phyloP scores from a whole-genome alignment of 2,329 filamentous ascomycete genomes.

The Pseudophaeomoniella oleicola region DNA sequence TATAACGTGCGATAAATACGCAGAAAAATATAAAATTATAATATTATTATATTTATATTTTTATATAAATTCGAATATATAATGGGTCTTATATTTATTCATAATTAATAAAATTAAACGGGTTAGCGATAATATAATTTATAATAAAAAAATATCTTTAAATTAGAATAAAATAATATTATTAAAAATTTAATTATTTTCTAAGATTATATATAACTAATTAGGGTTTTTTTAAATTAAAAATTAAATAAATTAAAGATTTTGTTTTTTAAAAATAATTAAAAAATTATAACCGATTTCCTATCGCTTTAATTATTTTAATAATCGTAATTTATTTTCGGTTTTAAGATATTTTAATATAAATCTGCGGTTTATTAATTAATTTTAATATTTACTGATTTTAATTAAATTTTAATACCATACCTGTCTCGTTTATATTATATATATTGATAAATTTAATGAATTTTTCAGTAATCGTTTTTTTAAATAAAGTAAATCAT shows the following conservation, averaged over 20 bases:
- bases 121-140: constrained; percentile 1
- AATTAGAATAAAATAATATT: constrained; percentile 8
- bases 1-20: constrained; percentile 12
- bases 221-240: constrained; percentile 3
- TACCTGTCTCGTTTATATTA: constrained; percentile 9
- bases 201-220: constrained; percentile 9
- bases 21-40: constrained; percentile 8
- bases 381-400: constrained; percentile 5
- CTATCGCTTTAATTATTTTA: constrained; percentile 8
- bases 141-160: constrained; percentile 8
- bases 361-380: constrained; percentile 1
- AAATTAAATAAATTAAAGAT: constrained; percentile 10
- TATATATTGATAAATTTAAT: constrained; percentile 10
- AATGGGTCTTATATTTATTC: constrained; percentile 9
- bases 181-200: constrained; percentile 12
- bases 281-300: constrained; percentile 4
- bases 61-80: constrained; percentile 9
- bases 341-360: constrained; percentile 5
- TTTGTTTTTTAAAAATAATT: constrained; percentile 12
- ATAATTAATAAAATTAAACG: constrained; percentile 9
- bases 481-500: neutral
- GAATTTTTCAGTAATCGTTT: constrained; percentile 1
- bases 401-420: constrained; percentile 3
- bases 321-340: constrained; percentile 9
- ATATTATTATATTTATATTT: constrained; percentile 7